Evolutionary conservation across 495 filamentous ascomycete genomes (phyloP).

Genomic region (Penicillium nucicola): DNA sequence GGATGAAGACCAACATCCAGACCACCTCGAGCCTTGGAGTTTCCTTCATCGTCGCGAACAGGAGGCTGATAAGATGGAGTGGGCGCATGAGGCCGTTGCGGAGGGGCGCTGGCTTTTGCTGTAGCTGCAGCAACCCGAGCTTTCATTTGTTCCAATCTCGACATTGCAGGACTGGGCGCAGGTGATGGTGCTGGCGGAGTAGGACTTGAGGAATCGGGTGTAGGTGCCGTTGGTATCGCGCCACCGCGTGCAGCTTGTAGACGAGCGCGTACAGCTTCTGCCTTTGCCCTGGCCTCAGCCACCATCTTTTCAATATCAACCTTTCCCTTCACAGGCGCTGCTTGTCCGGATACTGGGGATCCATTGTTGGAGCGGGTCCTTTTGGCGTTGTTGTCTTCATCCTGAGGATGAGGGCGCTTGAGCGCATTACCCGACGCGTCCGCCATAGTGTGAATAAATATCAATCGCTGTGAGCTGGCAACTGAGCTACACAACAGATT

Average conservation of each 20-base stretch:
- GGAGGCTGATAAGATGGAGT: constrained; percentile 39
- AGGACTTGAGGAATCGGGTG: constrained; percentile 28
- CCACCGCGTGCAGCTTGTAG: constrained; percentile 44
- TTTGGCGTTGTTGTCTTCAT: constrained; percentile 51
- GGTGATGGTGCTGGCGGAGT: constrained; percentile 47
- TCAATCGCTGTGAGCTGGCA: constrained; percentile 1
- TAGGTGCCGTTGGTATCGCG: constrained; percentile 26
- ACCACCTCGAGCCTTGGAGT: constrained; percentile 63
- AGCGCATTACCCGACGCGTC: constrained; percentile 48
- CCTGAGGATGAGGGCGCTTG: constrained; percentile 59
- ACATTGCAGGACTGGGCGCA: constrained; percentile 46
- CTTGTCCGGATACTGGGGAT: constrained; percentile 47
- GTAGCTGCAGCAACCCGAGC: constrained; percentile 78
- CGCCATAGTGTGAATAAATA: constrained; percentile 39
- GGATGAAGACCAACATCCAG: constrained; percentile 90
- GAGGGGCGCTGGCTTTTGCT: constrained; percentile 50
- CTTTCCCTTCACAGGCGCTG: constrained; percentile 35
- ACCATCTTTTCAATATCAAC: constrained; percentile 59
- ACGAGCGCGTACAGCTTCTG: constrained; percentile 56
- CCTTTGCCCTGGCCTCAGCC: constrained; percentile 60
- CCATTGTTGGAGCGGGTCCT: constrained; percentile 58
- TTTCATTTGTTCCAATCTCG: constrained; percentile 65
- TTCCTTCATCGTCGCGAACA: constrained; percentile 45
- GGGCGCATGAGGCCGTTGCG: constrained; percentile 35
- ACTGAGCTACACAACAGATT: not conserved